A percentile compares a stretch with the other conserved stretches of the same genome.
Evolutionary conservation across 768 basidiomycete genomes (phyloP).

Genomic region (Crepidotus variabilis): DNA sequence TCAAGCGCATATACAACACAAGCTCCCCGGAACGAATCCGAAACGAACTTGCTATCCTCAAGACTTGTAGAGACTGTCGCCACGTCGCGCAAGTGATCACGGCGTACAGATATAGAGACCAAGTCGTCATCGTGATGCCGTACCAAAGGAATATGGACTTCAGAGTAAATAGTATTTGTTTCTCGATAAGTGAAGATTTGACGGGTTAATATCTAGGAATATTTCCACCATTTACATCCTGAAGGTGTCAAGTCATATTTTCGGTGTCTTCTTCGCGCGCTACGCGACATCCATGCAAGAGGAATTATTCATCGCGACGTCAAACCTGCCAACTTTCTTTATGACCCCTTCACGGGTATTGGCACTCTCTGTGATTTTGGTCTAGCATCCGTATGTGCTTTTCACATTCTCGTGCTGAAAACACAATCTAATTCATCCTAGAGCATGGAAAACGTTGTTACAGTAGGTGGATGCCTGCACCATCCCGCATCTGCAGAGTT

Average conservation of each 20-base stretch:
- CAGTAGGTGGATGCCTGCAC: conserved; percentile 71
- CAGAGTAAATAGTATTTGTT: conserved; percentile 46
- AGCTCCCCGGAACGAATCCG: conserved; percentile 89
- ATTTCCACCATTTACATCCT: conserved; percentile 71
- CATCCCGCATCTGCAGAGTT: conserved; percentile 53
- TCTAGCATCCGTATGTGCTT: conserved; percentile 75
- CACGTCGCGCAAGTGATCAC: conserved; percentile 93
- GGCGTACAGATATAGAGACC: conserved; percentile 87
- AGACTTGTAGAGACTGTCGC: conserved; percentile 77
- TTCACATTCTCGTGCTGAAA: background rate
- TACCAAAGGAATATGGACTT: conserved; percentile 93
- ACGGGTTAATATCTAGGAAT: conserved; percentile 49
- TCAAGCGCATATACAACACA: conserved; percentile 97
- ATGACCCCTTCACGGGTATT: conserved; percentile 75
- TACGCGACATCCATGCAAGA: conserved; percentile 84
- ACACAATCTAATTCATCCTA: too few relatives aligned
- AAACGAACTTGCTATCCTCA: conserved; percentile 91
- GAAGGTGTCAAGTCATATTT: conserved; percentile 82
- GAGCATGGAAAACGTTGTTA: conserved; percentile 51
- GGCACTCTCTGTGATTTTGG: conserved; percentile 96
- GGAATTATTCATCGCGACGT: conserved; percentile 95
- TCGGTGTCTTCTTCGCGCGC: conserved; percentile 83
- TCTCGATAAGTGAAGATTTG: background rate
- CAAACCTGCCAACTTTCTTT: conserved; percentile 97
- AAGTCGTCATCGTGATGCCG: conserved; percentile 92